Evolutionary conservation across 768 basidiomycete genomes (phyloP), one percentile per base, ranked within the genome.

Genomic region (Pseudohyphozyma bogoriensis): DNA sequence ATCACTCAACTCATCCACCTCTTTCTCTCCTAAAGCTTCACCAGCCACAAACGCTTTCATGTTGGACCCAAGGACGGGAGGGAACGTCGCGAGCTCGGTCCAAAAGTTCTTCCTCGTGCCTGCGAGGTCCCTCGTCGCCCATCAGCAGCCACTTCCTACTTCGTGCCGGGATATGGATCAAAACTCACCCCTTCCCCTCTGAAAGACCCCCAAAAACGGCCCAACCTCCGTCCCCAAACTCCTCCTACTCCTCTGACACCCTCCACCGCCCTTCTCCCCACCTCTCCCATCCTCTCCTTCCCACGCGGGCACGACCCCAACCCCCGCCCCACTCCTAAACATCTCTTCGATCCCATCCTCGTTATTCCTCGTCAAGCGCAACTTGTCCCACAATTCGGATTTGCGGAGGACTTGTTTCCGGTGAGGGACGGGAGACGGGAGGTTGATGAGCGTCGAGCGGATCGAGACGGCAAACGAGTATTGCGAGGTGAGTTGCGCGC

Each of bases 401-500:
- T 97, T 97, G 76, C 79, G 83, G 18, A 88, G 76, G 68, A 87
- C 90, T 72, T 97, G 95, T 13, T 79, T 80, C 2, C 78, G 81
- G 36, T 89, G 79, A 4, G 80, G 77, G 13, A 95, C 89, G 8
- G 95, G 95, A 1, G 83, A 82, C 0, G 95, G 95, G 4, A 99
- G 79, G 5, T 84, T 80, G 69, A 91, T 85, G n/a, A 95, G 77
- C 0, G 85, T 84, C 0, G 88, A 86, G n/a, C 91, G 75, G 3
- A 87, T 79, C 22, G 88, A 73, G 9, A 89, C 76, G 61, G 91
- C 86, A 72, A 97, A 92, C n/a, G 83, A 82, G 72, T 96, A 85
- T 0, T 88, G 87, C 65, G 83, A 85, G 1, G 70, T 68, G 35
- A 69, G 53, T 16, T 66, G 47, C 1, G 29, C 29, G 37, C 66